Evolutionary conservation across 768 basidiomycete species (phyloP), one percentile per base, ranked within the genome.

Genomic region (Naganishia vishniacii): DNA sequence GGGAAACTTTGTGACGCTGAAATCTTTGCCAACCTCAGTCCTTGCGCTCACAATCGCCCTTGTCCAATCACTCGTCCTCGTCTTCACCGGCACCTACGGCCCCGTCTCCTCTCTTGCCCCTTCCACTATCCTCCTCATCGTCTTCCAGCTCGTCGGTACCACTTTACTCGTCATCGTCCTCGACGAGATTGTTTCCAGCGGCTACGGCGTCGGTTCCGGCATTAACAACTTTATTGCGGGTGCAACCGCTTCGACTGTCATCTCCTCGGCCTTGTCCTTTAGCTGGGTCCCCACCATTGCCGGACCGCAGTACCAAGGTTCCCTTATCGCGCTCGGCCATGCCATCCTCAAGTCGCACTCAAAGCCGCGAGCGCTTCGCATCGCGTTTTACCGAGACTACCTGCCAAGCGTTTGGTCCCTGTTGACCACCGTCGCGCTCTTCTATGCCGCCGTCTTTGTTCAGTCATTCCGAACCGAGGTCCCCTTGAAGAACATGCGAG

Each of bases 221-320:
- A 56, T 56, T 20, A 56, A 34, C 53, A 56, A 56, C 37, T 56
- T 56, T 56, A 56, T 56, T 34, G 53, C 53, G 20, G 53, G 53
- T n/a, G 34, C 53, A n/a, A 56, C 53, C 1, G 53, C 53, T 2
- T 56, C 53, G 15, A 56, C 32, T 23, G 25, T 56, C 20, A 31
- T 56, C 25, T 56, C 53, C n/a, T 56, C 53, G 15, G 37, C 53
- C n/a, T 26, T 56, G 34, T 56, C 53, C 37, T 25, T 56, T 25
- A 31, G 28, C 20, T 56, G 53, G 53, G 31, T 56, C 16, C 16
- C 32, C 20, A 56, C 53, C 1, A 40, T 56, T 23, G 53, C 37
- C 16, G 53, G 53, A 26, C 53, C 53, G n/a, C 53, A 56, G 37
- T 56, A 56, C 37, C 53, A 56, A 16, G 53, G 53, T 3, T 56